phyloP scores from a whole-genome alignment of 805 yeast genomes.

The Peterozyma toletana region DNA sequence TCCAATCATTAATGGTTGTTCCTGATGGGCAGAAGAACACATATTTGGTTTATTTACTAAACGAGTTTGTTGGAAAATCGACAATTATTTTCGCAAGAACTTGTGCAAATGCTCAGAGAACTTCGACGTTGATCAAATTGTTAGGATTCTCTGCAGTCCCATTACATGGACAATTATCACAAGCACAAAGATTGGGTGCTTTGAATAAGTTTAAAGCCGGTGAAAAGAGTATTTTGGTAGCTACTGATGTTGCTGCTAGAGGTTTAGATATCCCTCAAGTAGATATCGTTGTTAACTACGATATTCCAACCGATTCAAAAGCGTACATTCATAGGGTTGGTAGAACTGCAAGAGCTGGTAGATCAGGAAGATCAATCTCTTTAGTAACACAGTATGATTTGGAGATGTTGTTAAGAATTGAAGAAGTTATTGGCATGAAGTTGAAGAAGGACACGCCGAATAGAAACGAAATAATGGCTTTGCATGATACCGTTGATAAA shows the following conservation, averaged over 20 bases:
- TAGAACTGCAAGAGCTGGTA: conserved; percentile 95
- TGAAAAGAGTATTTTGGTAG: conserved; percentile 59
- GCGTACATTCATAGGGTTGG: conserved; percentile 97
- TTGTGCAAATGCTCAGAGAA: conserved; percentile 89
- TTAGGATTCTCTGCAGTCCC: conserved; percentile 89
- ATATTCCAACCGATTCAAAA: conserved; percentile 93
- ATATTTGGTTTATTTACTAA: conserved; percentile 69
- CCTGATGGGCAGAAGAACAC: conserved; percentile 94
- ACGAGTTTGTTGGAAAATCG: conserved; percentile 79
- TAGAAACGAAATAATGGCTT: conserved; percentile 64
- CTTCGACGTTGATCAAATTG: conserved; percentile 72
- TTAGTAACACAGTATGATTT: conserved; percentile 92
- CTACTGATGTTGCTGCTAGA: conserved; percentile 92
- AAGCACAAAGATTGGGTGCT: conserved; percentile 78
- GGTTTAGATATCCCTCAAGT: conserved; percentile 96
- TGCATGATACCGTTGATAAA: conserved; percentile 83
- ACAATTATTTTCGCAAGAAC: conserved; percentile 89
- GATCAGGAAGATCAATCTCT: conserved; percentile 81
- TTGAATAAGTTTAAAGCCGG: conserved; percentile 75
- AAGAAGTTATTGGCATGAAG: conserved; percentile 76
- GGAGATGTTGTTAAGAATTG: conserved; percentile 82
- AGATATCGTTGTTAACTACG: conserved; percentile 83
- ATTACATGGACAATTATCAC: conserved; percentile 86
- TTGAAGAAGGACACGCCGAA: conserved; percentile 79
- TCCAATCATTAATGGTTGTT: conserved; percentile 82